Base-by-base conservation (phyloP, 345 rosid species). In the Salix purpurea region DNA sequence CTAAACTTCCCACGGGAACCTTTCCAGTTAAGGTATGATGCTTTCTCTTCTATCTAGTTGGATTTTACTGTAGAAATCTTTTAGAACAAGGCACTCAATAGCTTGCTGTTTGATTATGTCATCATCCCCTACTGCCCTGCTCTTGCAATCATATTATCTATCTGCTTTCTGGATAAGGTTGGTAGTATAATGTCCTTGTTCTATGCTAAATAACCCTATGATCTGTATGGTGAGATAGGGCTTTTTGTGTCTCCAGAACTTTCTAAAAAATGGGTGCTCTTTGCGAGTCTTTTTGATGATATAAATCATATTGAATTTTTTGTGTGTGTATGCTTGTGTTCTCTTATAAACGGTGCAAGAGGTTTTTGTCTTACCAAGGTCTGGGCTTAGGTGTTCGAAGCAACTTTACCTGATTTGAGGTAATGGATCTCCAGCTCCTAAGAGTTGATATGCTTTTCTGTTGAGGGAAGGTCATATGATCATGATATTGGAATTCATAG, bases 1-100 rank as follows among this genome's bases (percentile, higher is more conserved):
- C 98, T 75, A 96, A 93, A 82, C 98, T 96, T 80, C 99, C 99
- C 0, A 37, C 80, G 67, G 99, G 98, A 77, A 91, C 98, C 28
- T 96, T 96, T 84, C 99, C 99, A 0, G 97, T 96, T 64, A 96
- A 96, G 96, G 98, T 92, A 88, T 61, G 80, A 69, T 72, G n/a
- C 69, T 75, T 26, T 58, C 11, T 70, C 40, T 67, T 34, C 69
- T 23, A 37, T 42, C 40, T 39, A 56, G 34, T 60, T 83, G 52
- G 34, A 70, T 30, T 23, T 42, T 72, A 28, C 44, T 44, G 9
- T 23, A 21, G 72, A 37, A n/a, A 56, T 42, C 24, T 62, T 39
- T 50, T 36, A 16, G 24, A 64, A 4, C 39, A 19, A 50, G 23
- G 3, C 21, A 32, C 16, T 52, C 7, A 30, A 26, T 66, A 16